Evolutionary conservation across 2,329 filamentous ascomycete genomes (phyloP).

Genomic region (Rhynchosporium secalis): DNA sequence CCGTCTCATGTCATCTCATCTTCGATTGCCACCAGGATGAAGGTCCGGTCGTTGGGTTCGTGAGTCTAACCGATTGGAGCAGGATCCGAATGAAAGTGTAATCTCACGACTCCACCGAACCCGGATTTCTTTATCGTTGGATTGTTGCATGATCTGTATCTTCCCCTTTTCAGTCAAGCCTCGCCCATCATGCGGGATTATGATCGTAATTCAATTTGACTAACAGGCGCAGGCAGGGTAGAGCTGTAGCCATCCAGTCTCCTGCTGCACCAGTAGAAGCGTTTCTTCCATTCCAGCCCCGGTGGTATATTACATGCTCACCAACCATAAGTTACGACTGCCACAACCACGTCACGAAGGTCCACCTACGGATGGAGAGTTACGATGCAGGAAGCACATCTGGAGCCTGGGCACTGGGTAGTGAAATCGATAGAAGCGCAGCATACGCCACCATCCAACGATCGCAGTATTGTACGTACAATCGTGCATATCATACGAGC

Average conservation of each 20-base stretch:
- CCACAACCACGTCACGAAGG: not conserved
- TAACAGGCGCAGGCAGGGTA: not conserved
- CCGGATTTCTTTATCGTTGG: not conserved
- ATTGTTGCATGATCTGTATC: no score
- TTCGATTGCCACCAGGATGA: not conserved
- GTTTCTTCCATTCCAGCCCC: no score
- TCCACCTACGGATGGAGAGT: not conserved
- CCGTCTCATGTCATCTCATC: conserved; percentile 4
- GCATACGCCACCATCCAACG: not conserved
- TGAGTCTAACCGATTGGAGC: conserved; percentile 1
- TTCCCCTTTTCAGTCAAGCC: not conserved
- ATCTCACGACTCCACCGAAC: not conserved
- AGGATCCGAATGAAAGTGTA: conserved; percentile 7
- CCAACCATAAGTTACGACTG: not conserved
- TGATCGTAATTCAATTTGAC: conserved; percentile 5
- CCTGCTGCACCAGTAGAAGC: not conserved
- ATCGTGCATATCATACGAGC: conserved; percentile 11
- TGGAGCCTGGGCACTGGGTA: not conserved
- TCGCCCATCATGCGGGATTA: not conserved
- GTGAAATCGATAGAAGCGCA: not conserved
- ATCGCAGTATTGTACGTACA: conserved; percentile 6
- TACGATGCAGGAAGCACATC: not conserved
- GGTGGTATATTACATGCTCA: not conserved
- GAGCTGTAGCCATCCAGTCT: not conserved
- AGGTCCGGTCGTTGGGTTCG: not conserved